These are phyloP conservation scores for Irpex lacteus DNA, from an alignment of 1,284 basidiomycete genomes.

Conservation along the genomic window DNA sequence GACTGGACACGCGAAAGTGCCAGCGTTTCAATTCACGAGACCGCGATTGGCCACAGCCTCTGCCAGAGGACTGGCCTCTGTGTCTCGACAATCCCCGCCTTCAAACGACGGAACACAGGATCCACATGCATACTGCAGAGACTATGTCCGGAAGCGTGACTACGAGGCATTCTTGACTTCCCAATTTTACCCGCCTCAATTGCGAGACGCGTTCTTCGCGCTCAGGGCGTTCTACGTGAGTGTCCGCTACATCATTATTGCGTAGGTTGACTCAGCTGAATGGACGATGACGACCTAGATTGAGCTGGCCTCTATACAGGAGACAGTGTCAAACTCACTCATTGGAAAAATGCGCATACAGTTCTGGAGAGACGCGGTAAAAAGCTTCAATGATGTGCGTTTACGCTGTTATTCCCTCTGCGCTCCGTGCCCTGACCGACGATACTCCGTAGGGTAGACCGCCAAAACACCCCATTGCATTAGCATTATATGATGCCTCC, in stretches of 20 bases:
- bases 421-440: conserved; percentile 17
- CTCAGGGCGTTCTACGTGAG: conserved; percentile 87
- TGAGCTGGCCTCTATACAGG: conserved; percentile 81
- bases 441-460: conserved; percentile 56
- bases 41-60: not conserved
- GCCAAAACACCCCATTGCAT: conserved; percentile 80
- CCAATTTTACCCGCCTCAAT: conserved; percentile 71
- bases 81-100: not conserved
- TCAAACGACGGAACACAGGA: conserved; percentile 33
- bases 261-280: conserved; percentile 10
- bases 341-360: conserved; percentile 89
- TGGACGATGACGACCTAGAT: conserved; percentile 45
- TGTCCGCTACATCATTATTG: conserved; percentile 18
- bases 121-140: conserved; percentile 60
- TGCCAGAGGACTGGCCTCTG: not conserved
- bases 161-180: conserved; percentile 79
- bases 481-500: conserved; percentile 67
- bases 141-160: conserved; percentile 72
- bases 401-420: not conserved
- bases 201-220: conserved; percentile 75
- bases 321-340: conserved; percentile 73
- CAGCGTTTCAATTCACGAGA: not conserved
- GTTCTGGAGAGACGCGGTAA: conserved; percentile 90
- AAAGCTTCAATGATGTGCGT: conserved; percentile 67
- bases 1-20: not conserved